Evolutionary conservation across 1,284 basidiomycete species (phyloP), one percentile per base, ranked within the genome.

Genomic region (Cutaneotrichosporon dermatis): DNA sequence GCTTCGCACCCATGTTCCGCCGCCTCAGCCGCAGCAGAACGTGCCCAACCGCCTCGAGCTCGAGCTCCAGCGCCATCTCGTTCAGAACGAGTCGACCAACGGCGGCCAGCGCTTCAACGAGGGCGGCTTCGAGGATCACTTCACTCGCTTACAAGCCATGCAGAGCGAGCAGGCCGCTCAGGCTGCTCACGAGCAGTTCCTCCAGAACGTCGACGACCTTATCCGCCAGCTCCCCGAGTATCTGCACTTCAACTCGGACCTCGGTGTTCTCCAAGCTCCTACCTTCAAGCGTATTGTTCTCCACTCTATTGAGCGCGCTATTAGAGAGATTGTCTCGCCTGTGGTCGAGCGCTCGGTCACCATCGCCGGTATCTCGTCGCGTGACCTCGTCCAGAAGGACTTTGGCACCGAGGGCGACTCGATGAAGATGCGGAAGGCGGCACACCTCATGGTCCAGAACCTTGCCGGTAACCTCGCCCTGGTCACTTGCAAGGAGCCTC

Each of bases 331-430:
- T 67, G 95, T 99, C 67, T 82, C 94, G 13, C 96, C 96, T 4
- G 95, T 99, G 51, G 95, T 99, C 15, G 96, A 99, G 75, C 86
- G 96, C 60, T 97, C 93, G n/a, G 96, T 98, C 46, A 99, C 96
- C 2, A 99, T 99, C 68, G 96, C 96, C 7, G 92, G 93, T 37
- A 97, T 99, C 67, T 99, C 96, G 16, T 96, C 95, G 13, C 84
- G 93, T 44, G 96, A 99, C 76, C 83, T 99, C 8, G 91, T 97
- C 36, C 85, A 88, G 60, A 99, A 99, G 79, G 96, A 99, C 78
- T 99, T 96, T 70, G 93, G 91, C 3, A 93, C 92, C 64, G 96
- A 99, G 68, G 82, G 87, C 15, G 92, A 91, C 73, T 93, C 98
- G 71, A 86, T 88, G 53, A 95, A 90, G 78, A 81, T 99, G 75